Evolutionary conservation across 2,329 filamentous ascomycete genomes (phyloP).

Genomic region (Leptosphaerulina australis): DNA sequence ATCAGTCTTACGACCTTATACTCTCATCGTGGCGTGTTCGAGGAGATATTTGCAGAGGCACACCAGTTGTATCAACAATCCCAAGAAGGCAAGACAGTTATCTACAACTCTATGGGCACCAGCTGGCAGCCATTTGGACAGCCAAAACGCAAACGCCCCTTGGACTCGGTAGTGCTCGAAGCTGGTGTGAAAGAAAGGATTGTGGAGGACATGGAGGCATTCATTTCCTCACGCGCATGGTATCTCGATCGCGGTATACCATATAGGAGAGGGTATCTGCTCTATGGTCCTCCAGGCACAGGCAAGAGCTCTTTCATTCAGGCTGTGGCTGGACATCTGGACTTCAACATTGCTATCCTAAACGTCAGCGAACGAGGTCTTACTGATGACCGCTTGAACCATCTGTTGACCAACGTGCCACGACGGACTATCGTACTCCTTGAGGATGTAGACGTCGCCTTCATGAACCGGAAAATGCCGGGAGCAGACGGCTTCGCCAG

Average conservation of each 20-base stretch:
- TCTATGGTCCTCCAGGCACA: conserved; percentile 87
- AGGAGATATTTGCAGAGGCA: conserved; percentile 86
- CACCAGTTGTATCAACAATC: conserved; percentile 78
- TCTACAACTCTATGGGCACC: conserved; percentile 84
- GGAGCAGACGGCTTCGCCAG: conserved; percentile 85
- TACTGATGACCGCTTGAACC: conserved; percentile 86
- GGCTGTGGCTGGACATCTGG: conserved; percentile 87
- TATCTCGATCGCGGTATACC: conserved; percentile 95
- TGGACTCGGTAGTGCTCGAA: conserved; percentile 87
- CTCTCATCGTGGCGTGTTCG: conserved; percentile 85
- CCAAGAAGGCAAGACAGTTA: conserved; percentile 89
- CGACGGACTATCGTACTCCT: conserved; percentile 80
- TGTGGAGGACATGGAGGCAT: conserved; percentile 80
- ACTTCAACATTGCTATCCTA: conserved; percentile 90
- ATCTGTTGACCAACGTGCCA: conserved; percentile 83
- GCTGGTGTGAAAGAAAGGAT: conserved; percentile 82
- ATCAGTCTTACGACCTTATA: conserved; percentile 92
- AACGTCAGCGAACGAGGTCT: conserved; percentile 89
- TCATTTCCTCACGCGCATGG: conserved; percentile 79
- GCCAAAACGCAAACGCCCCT: conserved; percentile 81
- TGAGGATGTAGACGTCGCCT: conserved; percentile 91
- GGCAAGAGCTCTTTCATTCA: conserved; percentile 98
- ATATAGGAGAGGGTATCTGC: conserved; percentile 84
- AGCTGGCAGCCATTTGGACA: conserved; percentile 87
- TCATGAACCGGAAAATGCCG: conserved; percentile 77